A percentile compares a stretch with the other conserved stretches of the same genome.
phyloP scores from a whole-genome alignment of 495 filamentous ascomycete genomes.

The Neurospora africana region DNA sequence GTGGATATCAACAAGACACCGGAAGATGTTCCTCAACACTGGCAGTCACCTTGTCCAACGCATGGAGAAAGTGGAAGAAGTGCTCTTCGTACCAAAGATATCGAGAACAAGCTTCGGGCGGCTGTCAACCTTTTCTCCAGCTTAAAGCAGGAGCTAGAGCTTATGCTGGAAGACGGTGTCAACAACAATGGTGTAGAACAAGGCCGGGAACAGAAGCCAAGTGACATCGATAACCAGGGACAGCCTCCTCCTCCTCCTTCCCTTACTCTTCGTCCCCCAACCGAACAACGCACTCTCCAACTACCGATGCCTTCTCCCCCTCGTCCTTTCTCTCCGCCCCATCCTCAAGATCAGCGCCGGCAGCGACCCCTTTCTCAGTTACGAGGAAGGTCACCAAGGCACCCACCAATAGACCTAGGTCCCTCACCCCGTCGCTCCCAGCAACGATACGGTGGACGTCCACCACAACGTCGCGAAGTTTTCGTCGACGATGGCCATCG shows the following conservation, averaged over 20 bases:
- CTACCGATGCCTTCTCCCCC: background rate
- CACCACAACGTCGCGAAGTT: background rate
- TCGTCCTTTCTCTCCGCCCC: background rate
- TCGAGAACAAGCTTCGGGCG: conserved; percentile 8
- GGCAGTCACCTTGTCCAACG: background rate
- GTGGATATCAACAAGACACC: background rate
- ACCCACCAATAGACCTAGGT: background rate
- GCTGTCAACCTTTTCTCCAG: conserved; percentile 8
- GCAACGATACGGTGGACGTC: background rate
- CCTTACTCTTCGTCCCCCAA: background rate
- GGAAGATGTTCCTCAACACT: background rate
- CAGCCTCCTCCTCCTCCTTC: background rate
- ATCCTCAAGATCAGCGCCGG: background rate
- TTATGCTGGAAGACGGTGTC: conserved; percentile 2
- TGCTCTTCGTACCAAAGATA: background rate
- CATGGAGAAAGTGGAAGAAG: background rate
- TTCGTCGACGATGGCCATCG: background rate
- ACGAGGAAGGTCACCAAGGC: background rate
- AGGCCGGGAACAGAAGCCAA: background rate
- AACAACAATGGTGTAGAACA: background rate
- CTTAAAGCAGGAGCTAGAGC: conserved; percentile 15
- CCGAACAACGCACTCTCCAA: background rate
- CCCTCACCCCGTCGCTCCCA: background rate
- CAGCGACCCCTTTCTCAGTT: background rate
- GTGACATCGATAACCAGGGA: background rate